A percentile compares a stretch with the other conserved stretches of the same genome.
Conservation (phyloP, 352 stramenopile genomes). For the Globisporangium camurandrum region DNA sequence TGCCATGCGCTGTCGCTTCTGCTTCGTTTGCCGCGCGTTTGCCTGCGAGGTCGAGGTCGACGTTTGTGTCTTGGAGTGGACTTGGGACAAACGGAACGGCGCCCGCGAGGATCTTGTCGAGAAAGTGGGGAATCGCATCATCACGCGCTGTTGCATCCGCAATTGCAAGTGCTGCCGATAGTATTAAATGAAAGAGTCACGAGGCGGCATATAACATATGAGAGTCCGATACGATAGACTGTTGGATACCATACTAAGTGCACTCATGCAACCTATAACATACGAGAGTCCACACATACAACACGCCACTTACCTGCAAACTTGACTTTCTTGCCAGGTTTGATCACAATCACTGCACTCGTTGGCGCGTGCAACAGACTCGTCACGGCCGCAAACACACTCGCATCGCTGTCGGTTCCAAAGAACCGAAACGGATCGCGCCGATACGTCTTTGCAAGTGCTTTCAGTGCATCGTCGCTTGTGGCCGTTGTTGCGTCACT, state of each 20-base stretch:
- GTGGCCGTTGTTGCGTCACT: constrained; percentile 9
- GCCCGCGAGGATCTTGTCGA: constrained; percentile 64
- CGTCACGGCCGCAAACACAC: constrained; percentile 31
- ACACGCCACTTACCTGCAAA: constrained; percentile 34
- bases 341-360: constrained; percentile 40
- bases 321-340: constrained; percentile 52
- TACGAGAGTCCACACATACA: background rate
- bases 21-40: background rate
- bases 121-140: constrained; percentile 29
- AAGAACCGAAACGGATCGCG: constrained; percentile 67
- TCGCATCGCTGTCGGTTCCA: constrained; percentile 19
- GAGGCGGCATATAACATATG: too few relatives aligned
- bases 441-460: constrained; percentile 74
- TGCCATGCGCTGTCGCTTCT: background rate
- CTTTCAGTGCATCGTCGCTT: constrained; percentile 27
- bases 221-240: too few relatives aligned
- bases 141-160: too few relatives aligned
- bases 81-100: constrained; percentile 31
- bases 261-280: too few relatives aligned
- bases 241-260: too few relatives aligned
- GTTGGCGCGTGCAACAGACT: constrained; percentile 24
- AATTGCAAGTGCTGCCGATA: constrained; percentile 24
- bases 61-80: constrained; percentile 4
- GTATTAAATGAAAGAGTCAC: too few relatives aligned
- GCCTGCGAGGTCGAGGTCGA: constrained; percentile 7